These are phyloP conservation scores for Suillus occidentalis DNA, from an alignment of 768 basidiomycete genomes.

Conservation along the genomic window DNA sequence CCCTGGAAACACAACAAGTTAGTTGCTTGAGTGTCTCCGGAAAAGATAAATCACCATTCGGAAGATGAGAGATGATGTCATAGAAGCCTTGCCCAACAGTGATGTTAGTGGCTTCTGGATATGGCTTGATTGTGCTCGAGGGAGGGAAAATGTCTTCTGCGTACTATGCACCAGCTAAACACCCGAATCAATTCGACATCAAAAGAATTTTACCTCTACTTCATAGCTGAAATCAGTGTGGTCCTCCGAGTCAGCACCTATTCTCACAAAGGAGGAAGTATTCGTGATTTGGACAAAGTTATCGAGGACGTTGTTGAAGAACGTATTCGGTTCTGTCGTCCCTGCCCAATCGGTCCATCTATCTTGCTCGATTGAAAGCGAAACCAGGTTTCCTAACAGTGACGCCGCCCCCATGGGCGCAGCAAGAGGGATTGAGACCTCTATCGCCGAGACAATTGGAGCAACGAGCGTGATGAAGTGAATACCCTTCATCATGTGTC, in stretches of 20 bases:
- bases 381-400: conserved; percentile 50
- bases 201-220: conserved; percentile 38
- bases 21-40: background rate
- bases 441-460: conserved; percentile 12
- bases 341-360: conserved; percentile 71
- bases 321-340: conserved; percentile 47
- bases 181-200: background rate
- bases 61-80: conserved; percentile 50
- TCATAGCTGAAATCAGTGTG: conserved; percentile 54
- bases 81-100: conserved; percentile 61
- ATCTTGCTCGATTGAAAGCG: conserved; percentile 71
- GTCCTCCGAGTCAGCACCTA: conserved; percentile 59
- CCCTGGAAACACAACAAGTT: conserved; percentile 33
- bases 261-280: conserved; percentile 53
- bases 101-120: conserved; percentile 65
- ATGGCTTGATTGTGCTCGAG: conserved; percentile 49
- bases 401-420: conserved; percentile 36
- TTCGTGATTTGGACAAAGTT: conserved; percentile 56
- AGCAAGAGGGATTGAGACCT: conserved; percentile 42
- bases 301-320: conserved; percentile 59
- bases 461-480: conserved; percentile 5
- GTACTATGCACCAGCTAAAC: conserved; percentile 31
- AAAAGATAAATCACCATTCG: conserved; percentile 36
- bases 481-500: conserved; percentile 7
- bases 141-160: conserved; percentile 52